Conservation (phyloP, 257 asterid genomes). For the Solanum ossicruentum region DNA sequence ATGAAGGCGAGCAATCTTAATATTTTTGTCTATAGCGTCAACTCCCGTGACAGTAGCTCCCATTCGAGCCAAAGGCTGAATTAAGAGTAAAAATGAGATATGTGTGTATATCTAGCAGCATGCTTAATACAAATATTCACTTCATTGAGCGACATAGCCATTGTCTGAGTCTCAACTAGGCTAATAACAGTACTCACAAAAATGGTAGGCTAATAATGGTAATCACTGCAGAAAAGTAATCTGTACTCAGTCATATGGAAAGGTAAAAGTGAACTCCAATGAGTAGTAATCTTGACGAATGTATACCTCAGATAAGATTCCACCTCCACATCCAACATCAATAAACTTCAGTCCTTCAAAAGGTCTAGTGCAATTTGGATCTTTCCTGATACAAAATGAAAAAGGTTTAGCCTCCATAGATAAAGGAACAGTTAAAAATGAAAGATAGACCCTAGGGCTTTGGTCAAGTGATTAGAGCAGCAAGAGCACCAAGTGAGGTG, state of each 20-base stretch:
- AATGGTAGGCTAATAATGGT: neutral
- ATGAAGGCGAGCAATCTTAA: constrained; percentile 73
- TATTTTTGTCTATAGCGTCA: constrained; percentile 93
- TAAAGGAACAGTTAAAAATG: neutral
- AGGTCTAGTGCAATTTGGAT: constrained; percentile 58
- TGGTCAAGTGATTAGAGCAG: neutral
- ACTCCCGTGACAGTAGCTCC: constrained; percentile 81
- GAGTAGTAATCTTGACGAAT: constrained; percentile 1
- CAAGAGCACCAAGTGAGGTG: neutral
- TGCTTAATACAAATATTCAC: neutral
- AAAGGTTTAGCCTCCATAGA: constrained; percentile 9
- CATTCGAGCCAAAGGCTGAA: constrained; percentile 90
- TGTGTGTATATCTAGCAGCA: neutral
- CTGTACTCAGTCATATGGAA: neutral
- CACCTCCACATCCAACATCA: constrained; percentile 97
- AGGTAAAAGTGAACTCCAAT: neutral
- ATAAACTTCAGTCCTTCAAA: constrained; percentile 75
- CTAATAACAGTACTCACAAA: neutral
- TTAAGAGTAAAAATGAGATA: neutral
- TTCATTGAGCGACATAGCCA: neutral
- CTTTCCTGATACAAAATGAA: constrained; percentile 43
- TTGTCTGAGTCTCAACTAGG: neutral
- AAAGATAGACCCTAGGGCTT: neutral
- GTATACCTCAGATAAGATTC: constrained; percentile 84
- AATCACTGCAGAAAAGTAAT: neutral